Evolutionary conservation across 2,329 filamentous ascomycete genomes (phyloP).

Genomic region (Aspergillus melleus): DNA sequence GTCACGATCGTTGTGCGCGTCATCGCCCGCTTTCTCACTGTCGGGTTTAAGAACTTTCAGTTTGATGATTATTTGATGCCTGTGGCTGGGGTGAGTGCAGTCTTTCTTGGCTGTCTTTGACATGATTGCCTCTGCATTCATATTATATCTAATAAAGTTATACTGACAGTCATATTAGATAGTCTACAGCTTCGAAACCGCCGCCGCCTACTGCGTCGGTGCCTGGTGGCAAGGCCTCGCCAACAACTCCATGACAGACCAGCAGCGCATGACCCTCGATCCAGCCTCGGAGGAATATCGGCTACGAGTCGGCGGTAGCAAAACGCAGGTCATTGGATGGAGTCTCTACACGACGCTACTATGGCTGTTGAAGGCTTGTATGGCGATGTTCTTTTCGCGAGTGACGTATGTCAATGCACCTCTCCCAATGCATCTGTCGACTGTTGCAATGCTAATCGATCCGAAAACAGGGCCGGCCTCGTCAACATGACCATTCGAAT

Average conservation of each 20-base stretch:
- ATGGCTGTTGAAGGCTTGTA: slow-evolving; percentile 56
- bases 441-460: too few species aligned
- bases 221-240: slow-evolving; percentile 53
- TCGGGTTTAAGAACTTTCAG: slow-evolving; percentile 53
- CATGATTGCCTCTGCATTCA: neutral
- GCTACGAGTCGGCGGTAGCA: slow-evolving; percentile 54
- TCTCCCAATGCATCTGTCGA: too few species aligned
- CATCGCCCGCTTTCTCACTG: slow-evolving; percentile 49
- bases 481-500: slow-evolving; percentile 48
- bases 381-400: slow-evolving; percentile 58
- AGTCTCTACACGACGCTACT: slow-evolving; percentile 54
- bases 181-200: slow-evolving; percentile 54
- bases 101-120: too few species aligned
- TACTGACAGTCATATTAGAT: slow-evolving; percentile 33
- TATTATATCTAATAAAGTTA: neutral
- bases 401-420: slow-evolving; percentile 43
- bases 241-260: slow-evolving; percentile 59
- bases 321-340: slow-evolving; percentile 57
- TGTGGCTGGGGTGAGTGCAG: slow-evolving; percentile 48
- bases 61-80: slow-evolving; percentile 62
- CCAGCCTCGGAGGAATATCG: slow-evolving; percentile 49
- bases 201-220: slow-evolving; percentile 51
- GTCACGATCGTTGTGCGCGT: slow-evolving; percentile 53
- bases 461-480: slow-evolving; percentile 36
- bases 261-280: slow-evolving; percentile 48